A percentile compares a stretch with the other conserved stretches of the same genome.
These are phyloP conservation scores for Diaporthe capsici DNA, from an alignment of 2,329 filamentous ascomycete species.

Conservation along the genomic window DNA sequence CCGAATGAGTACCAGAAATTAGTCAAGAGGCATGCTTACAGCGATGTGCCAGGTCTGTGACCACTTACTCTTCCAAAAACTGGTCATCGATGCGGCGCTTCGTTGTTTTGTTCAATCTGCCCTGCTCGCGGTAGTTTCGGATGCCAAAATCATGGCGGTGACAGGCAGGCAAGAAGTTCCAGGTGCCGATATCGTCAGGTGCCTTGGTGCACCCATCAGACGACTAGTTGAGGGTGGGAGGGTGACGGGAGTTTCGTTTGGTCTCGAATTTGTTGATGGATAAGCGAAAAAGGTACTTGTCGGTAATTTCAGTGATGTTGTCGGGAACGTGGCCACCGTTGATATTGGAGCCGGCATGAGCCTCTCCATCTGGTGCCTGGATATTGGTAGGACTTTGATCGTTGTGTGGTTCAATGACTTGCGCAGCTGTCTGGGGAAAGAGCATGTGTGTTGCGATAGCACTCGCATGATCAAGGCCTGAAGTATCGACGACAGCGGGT, in stretches of 20 bases:
- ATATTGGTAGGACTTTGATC: neutral
- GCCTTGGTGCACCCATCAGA: constrained; percentile 60
- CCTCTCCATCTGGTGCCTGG: neutral
- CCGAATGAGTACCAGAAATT: neutral
- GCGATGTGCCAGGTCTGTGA: neutral
- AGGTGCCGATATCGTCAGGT: constrained; percentile 60
- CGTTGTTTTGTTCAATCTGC: constrained; percentile 58
- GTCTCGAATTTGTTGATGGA: constrained; percentile 58
- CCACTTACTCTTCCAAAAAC: constrained; percentile 61
- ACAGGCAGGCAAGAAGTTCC: constrained; percentile 60
- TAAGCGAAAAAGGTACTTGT: constrained; percentile 61
- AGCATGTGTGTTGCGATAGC: neutral
- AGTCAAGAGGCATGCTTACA: neutral
- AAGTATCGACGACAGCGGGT: neutral
- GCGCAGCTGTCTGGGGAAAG: neutral
- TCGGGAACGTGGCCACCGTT: neutral
- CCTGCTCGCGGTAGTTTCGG: constrained; percentile 65
- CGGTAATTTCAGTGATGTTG: constrained; percentile 51
- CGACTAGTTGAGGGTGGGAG: constrained; percentile 56
- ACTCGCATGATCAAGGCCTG: neutral
- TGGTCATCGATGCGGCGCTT: constrained; percentile 63
- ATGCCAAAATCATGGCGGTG: constrained; percentile 71
- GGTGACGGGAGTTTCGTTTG: constrained; percentile 56
- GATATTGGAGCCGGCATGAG: neutral
- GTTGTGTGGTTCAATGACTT: too few relatives aligned